Conservation (phyloP, 108 stramenopile genomes). For the Nitzschia sp. region DNA sequence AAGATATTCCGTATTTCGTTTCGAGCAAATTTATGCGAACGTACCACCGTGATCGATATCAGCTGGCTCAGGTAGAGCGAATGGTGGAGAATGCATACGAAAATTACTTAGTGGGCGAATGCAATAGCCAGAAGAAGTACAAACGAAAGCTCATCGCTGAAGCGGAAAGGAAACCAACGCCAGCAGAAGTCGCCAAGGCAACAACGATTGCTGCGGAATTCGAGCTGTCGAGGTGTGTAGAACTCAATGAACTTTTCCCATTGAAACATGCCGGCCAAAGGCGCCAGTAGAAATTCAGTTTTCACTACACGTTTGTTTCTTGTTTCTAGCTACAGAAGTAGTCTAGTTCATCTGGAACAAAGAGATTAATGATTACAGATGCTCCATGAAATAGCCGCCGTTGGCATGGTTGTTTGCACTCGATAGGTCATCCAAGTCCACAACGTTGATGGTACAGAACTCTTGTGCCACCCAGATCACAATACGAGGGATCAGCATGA, state of each 20-base stretch:
- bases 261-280: conserved; percentile 25
- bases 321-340: not conserved
- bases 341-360: not conserved
- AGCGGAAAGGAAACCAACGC: conserved; percentile 34
- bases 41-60: conserved; percentile 77
- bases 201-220: conserved; percentile 53
- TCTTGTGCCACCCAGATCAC: conserved; percentile 46
- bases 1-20: conserved; percentile 91
- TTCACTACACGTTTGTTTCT: too few relatives aligned
- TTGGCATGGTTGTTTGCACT: not conserved
- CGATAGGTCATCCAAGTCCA: conserved; percentile 40
- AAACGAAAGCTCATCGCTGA: conserved; percentile 53
- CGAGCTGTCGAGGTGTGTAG: conserved; percentile 69
- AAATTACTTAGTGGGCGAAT: conserved; percentile 73
- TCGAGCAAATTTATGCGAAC: conserved; percentile 81
- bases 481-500: conserved; percentile 39
- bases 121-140: conserved; percentile 74
- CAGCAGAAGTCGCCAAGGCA: conserved; percentile 49
- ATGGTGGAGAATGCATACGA: conserved; percentile 87
- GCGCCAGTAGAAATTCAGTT: not conserved
- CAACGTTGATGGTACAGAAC: conserved; percentile 53
- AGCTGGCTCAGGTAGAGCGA: conserved; percentile 85
- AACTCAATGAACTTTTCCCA: conserved; percentile 80
- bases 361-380: not conserved
- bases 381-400: conserved; percentile 2